phyloP scores from a whole-genome alignment of 768 basidiomycete species.

The Mycena pura region DNA sequence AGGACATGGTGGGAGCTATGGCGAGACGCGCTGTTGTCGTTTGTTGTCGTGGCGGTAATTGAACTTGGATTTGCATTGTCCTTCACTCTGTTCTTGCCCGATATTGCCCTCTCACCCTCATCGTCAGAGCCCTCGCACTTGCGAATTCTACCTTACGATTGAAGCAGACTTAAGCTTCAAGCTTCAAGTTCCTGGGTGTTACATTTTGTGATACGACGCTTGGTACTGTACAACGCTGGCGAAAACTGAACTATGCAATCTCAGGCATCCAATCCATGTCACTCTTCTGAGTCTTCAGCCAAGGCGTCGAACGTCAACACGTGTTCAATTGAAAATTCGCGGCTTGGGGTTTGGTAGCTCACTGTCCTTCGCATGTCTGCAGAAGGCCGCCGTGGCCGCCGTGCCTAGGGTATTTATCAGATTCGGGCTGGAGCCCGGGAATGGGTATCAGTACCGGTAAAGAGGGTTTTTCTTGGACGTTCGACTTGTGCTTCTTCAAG shows the following conservation, averaged over 20 bases:
- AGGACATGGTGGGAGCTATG: constrained; percentile 26
- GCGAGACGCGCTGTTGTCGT: constrained; percentile 7
- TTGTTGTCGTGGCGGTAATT: not conserved
- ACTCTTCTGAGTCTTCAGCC: constrained; percentile 11
- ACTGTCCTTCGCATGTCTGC: constrained; percentile 35
- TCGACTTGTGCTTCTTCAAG: constrained; percentile 31
- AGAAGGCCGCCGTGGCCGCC: constrained; percentile 24
- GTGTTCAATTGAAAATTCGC: not conserved
- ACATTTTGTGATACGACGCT: too few species aligned
- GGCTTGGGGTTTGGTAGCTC: constrained; percentile 31
- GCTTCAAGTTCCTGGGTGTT: too few species aligned
- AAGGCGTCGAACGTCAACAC: constrained; percentile 2
- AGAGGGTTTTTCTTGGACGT: constrained; percentile 3
- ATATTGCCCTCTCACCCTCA: not conserved
- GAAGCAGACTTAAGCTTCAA: too few species aligned
- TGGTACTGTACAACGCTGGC: constrained; percentile 8
- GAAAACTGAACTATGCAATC: not conserved
- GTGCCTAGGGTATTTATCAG: constrained; percentile 20
- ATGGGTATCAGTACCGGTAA: not conserved
- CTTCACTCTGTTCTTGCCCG: not conserved
- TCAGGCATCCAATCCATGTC: constrained; percentile 29
- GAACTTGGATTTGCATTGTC: constrained; percentile 1
- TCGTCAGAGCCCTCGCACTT: not conserved
- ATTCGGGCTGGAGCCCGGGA: not conserved
- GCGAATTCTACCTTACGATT: too few species aligned